These are phyloP conservation scores for Mortierella claussenii DNA, from an alignment of 192 early-diverging fungal genomes.

Conservation along the genomic window DNA sequence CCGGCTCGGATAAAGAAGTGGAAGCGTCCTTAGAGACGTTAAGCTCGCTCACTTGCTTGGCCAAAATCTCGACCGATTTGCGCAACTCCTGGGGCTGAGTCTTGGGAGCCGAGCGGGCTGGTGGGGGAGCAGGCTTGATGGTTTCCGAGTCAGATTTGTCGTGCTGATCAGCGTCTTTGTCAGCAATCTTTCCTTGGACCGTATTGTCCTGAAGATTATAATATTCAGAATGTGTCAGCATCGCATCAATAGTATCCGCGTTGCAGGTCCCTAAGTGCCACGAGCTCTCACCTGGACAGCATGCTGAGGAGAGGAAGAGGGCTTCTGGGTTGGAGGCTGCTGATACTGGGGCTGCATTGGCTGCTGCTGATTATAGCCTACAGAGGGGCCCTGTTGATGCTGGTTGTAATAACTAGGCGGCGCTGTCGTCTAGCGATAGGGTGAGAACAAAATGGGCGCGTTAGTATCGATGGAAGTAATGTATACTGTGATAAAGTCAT, in stretches of 20 bases:
- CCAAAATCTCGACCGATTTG: slow-evolving; percentile 63
- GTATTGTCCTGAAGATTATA: too few relatives aligned
- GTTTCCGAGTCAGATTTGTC: slow-evolving; percentile 49
- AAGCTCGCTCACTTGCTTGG: slow-evolving; percentile 66
- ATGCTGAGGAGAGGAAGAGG: slow-evolving; percentile 6
- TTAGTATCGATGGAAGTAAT: too few relatives aligned
- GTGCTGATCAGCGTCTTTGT: slow-evolving; percentile 16
- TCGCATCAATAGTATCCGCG: too few relatives aligned
- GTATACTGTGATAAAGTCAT: too few relatives aligned
- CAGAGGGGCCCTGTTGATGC: slow-evolving; percentile 37
- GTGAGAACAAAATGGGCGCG: slow-evolving; percentile 5
- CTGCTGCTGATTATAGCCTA: slow-evolving; percentile 54
- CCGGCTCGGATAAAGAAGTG: slow-evolving; percentile 8
- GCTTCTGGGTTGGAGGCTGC: slow-evolving; percentile 25
- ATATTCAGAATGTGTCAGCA: too few relatives aligned
- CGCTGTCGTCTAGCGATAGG: slow-evolving; percentile 53
- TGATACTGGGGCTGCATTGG: slow-evolving; percentile 35
- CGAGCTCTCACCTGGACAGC: slow-evolving; percentile 14
- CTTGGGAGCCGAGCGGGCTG: slow-evolving; percentile 46
- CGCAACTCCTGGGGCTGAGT: slow-evolving; percentile 49
- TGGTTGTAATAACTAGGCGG: slow-evolving; percentile 55
- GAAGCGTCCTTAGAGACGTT: slow-evolving; percentile 47
- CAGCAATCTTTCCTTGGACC: slow-evolving; percentile 11
- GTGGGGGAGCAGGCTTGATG: slow-evolving; percentile 54
- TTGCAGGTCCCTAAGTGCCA: too few relatives aligned